Conservation (phyloP, 176 grass and related monocot species). For the Alloteropsis semialata region DNA sequence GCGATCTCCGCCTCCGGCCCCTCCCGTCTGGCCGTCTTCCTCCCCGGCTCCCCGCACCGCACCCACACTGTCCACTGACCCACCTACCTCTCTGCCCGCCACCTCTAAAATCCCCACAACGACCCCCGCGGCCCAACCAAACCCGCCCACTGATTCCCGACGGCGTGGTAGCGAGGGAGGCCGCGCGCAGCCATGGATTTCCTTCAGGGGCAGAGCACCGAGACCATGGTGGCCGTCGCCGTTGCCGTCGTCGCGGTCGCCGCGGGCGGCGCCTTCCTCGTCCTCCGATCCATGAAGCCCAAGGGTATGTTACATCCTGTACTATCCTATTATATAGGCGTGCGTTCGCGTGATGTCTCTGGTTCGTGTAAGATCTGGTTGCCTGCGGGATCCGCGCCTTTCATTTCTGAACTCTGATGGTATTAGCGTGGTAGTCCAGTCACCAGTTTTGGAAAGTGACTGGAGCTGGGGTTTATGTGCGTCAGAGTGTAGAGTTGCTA, state of each 20-base stretch:
- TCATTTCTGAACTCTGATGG: background rate
- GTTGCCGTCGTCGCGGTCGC: conserved; percentile 65
- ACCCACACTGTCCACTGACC: too few species aligned
- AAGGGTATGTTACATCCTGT: conserved; percentile 47
- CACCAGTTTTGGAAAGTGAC: background rate
- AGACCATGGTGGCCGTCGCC: conserved; percentile 53
- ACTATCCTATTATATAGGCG: background rate
- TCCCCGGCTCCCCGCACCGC: background rate
- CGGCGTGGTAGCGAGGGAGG: conserved; percentile 9
- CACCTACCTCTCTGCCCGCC: background rate
- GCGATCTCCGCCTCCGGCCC: conserved; percentile 27
- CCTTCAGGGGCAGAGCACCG: conserved; percentile 36
- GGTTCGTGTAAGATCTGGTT: conserved; percentile 30
- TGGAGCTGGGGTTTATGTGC: background rate
- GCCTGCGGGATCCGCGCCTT: background rate
- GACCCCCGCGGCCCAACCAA: background rate
- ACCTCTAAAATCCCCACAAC: conserved; percentile 12
- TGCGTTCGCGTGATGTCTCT: background rate
- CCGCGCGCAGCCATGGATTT: conserved; percentile 45
- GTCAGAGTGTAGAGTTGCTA: background rate
- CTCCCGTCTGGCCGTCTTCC: background rate
- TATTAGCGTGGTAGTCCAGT: background rate
- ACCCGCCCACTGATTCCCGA: background rate
- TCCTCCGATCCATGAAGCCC: conserved; percentile 63
- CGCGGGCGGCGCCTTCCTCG: conserved; percentile 58